These are phyloP conservation scores for Pythium sp. DNA, from an alignment of 352 stramenopile genomes.

Conservation along the genomic window DNA sequence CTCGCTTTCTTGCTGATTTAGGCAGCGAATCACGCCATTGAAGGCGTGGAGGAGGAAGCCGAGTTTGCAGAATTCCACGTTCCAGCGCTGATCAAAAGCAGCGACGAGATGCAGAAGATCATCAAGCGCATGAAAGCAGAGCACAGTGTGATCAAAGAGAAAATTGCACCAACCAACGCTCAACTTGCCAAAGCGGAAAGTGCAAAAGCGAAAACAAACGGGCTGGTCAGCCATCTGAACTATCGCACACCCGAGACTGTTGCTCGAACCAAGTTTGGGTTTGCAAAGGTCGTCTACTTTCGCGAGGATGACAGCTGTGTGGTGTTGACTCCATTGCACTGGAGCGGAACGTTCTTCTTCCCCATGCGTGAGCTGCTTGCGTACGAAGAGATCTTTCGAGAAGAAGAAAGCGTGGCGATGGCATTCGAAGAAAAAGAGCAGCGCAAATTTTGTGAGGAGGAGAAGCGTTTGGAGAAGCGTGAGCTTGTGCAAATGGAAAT, in stretches of 20 bases:
- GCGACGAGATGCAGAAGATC: conserved; percentile 49
- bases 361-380: conserved; percentile 39
- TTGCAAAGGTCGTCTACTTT: conserved; percentile 44
- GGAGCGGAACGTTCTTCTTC: conserved; percentile 56
- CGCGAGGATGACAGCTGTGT: conserved; percentile 52
- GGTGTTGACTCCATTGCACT: conserved; percentile 38
- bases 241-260: conserved; percentile 37
- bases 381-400: conserved; percentile 38
- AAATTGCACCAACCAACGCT: conserved; percentile 17
- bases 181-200: conserved; percentile 21
- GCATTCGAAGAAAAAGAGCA: conserved; percentile 30
- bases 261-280: conserved; percentile 46
- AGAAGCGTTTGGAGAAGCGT: conserved; percentile 19
- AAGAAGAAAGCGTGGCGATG: conserved; percentile 54
- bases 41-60: conserved; percentile 75
- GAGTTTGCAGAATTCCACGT: conserved; percentile 75
- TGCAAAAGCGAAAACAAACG: conserved; percentile 19
- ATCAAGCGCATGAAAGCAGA: conserved; percentile 36
- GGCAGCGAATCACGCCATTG: conserved; percentile 43
- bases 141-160: conserved; percentile 17
- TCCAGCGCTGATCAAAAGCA: conserved; percentile 55
- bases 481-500: conserved; percentile 37
- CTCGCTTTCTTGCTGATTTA: conserved; percentile 7
- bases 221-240: conserved; percentile 37
- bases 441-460: conserved; percentile 22